phyloP scores from a whole-genome alignment of 129 eudicot species.

The Flaveria sonorensis region DNA sequence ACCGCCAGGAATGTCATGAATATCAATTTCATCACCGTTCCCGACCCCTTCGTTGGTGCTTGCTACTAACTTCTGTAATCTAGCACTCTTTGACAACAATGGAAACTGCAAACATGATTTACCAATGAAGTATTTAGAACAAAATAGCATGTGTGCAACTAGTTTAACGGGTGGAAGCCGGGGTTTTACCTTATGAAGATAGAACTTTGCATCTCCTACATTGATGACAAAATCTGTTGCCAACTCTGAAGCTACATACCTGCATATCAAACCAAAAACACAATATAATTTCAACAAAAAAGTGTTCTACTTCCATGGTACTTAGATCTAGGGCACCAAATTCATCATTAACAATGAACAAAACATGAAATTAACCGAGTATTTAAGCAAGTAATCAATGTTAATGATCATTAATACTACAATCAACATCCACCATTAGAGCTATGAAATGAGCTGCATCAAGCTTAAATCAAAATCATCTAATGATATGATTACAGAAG shows the following conservation, averaged over 20 bases:
- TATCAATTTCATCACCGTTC: constrained; percentile 55
- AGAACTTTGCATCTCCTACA: constrained; percentile 80
- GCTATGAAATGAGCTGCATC: no score
- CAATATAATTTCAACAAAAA: neutral
- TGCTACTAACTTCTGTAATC: constrained; percentile 67
- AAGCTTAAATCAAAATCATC: neutral
- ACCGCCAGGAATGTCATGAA: constrained; percentile 89
- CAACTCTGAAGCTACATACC: constrained; percentile 86
- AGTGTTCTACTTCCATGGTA: neutral
- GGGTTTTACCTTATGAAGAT: constrained; percentile 78
- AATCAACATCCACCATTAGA: neutral
- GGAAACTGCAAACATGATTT: constrained; percentile 70
- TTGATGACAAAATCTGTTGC: constrained; percentile 65
- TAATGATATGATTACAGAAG: constrained; percentile 8
- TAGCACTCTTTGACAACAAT: constrained; percentile 77
- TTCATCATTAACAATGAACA: neutral
- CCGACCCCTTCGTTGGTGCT: constrained; percentile 55
- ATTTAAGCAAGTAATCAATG: neutral
- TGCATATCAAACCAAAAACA: constrained; percentile 25
- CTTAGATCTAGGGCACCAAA: constrained; percentile 17
- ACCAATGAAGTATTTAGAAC: neutral
- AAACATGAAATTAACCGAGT: constrained; percentile 6
- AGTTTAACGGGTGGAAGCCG: neutral
- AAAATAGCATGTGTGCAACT: neutral
- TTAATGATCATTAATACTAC: neutral